Conservation (phyloP, 768 basidiomycete species). For the Lepiota venenata region DNA sequence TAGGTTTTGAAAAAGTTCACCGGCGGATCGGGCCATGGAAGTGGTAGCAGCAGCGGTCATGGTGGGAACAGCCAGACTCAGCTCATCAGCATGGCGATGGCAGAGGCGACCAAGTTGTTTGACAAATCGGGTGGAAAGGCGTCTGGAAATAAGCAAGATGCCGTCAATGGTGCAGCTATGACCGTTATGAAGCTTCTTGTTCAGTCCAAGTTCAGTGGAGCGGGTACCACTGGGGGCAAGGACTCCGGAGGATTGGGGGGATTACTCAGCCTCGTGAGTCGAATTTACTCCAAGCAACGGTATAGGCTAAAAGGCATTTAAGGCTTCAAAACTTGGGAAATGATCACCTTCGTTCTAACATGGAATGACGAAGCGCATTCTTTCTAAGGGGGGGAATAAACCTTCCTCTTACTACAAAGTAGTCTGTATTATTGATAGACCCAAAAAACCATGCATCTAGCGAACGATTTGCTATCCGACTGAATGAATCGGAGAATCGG, state of each 20-base stretch:
- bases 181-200: slow-evolving; percentile 83
- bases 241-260: slow-evolving; percentile 68
- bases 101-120: slow-evolving; percentile 73
- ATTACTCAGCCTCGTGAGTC: slow-evolving; percentile 59
- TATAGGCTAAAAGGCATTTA: not conserved
- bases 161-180: slow-evolving; percentile 81
- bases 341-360: not conserved
- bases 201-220: slow-evolving; percentile 55
- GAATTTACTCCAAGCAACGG: not conserved
- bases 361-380: too few species aligned
- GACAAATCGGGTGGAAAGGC: slow-evolving; percentile 63
- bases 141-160: slow-evolving; percentile 76
- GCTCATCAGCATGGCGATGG: slow-evolving; percentile 85
- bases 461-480: too few species aligned
- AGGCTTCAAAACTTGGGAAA: slow-evolving; percentile 27
- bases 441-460: too few species aligned
- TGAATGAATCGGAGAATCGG: too few species aligned
- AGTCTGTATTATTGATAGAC: too few species aligned
- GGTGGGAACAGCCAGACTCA: slow-evolving; percentile 51
- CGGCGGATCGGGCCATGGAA: slow-evolving; percentile 31
- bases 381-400: too few species aligned
- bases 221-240: slow-evolving; percentile 48
- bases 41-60: slow-evolving; percentile 10
- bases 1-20: slow-evolving; percentile 71
- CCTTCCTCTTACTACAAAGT: too few species aligned